Percentiles rank a stretch among this genome's conserved stretches.
Evolutionary conservation across 176 grass and related monocot species (phyloP).

Genomic region (Melocanna baccifera): DNA sequence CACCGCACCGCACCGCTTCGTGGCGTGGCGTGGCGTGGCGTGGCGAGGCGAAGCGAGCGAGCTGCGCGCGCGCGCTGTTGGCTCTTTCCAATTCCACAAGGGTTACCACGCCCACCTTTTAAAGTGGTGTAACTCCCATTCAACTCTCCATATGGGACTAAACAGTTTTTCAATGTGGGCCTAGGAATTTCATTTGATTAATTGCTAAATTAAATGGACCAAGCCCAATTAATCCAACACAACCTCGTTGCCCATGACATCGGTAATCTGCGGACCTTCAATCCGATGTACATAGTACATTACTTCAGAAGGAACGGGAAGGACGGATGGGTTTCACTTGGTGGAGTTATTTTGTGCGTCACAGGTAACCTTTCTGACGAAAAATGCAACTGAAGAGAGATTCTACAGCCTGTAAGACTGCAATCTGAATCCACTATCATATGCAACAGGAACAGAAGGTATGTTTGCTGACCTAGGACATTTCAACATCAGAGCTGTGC

Average conservation of each 20-base stretch:
- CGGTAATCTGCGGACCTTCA: constrained; percentile 55
- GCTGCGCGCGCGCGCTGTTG: no score
- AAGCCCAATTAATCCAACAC: no score
- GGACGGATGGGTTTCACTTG: constrained; percentile 67
- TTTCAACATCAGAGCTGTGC: constrained; percentile 76
- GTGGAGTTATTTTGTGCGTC: constrained; percentile 70
- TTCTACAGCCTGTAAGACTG: background rate
- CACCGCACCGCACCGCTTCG: no score
- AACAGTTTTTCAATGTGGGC: no score
- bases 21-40: no score
- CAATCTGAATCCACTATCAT: constrained; percentile 14
- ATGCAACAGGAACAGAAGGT: constrained; percentile 63
- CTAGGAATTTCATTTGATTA: no score
- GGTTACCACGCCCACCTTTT: no score
- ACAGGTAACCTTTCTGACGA: constrained; percentile 42
- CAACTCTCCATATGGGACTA: no score
- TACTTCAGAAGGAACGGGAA: constrained; percentile 72
- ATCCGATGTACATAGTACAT: constrained; percentile 58
- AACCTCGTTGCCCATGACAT: constrained; percentile 58
- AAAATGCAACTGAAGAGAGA: constrained; percentile 17
- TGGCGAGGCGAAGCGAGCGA: no score
- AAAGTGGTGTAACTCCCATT: no score
- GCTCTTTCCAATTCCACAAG: no score
- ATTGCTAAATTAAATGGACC: no score
- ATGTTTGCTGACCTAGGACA: constrained; percentile 89